These are phyloP conservation scores for Globisporangium mamillatum DNA, from an alignment of 352 stramenopile genomes.

Conservation along the genomic window DNA sequence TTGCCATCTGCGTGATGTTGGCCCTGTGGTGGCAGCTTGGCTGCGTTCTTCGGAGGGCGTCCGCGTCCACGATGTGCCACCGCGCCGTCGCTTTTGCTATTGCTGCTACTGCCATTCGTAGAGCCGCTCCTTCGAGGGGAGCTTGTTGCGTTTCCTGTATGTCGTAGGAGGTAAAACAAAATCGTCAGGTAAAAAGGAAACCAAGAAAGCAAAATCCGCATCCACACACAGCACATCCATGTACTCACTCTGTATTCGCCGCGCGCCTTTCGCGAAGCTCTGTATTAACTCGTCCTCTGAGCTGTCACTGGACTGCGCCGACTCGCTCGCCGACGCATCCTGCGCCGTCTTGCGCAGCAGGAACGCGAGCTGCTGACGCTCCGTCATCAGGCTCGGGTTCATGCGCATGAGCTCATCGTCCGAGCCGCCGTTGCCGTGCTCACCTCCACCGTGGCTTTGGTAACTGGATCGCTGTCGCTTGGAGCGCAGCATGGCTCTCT, in stretches of 20 bases:
- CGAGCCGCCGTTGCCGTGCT: slow-evolving; percentile 3
- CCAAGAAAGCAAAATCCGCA: neutral
- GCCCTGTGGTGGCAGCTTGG: slow-evolving; percentile 23
- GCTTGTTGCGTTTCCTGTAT: slow-evolving; percentile 12
- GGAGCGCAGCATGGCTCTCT: slow-evolving; percentile 18
- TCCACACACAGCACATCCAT: neutral
- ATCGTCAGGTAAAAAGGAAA: slow-evolving; percentile 3
- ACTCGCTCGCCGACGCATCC: slow-evolving; percentile 33
- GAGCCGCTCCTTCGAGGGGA: slow-evolving; percentile 25
- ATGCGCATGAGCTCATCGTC: slow-evolving; percentile 20
- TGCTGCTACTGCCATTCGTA: slow-evolving; percentile 11
- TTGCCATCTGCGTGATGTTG: neutral
- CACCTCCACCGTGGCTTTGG: neutral
- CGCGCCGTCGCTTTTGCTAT: slow-evolving; percentile 17
- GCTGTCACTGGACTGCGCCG: slow-evolving; percentile 26
- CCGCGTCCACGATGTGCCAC: slow-evolving; percentile 41
- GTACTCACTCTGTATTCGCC: slow-evolving; percentile 16
- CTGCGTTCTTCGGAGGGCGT: slow-evolving; percentile 43
- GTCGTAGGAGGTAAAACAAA: neutral
- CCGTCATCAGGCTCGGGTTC: slow-evolving; percentile 77
- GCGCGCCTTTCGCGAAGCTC: slow-evolving; percentile 3
- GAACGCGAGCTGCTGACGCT: slow-evolving; percentile 83
- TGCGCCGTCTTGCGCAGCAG: slow-evolving; percentile 70
- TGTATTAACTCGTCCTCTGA: slow-evolving; percentile 28
- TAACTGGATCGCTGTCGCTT: slow-evolving; percentile 17